Conservation (phyloP, 2,329 filamentous ascomycete species). For the Penicillium janthinellum region DNA sequence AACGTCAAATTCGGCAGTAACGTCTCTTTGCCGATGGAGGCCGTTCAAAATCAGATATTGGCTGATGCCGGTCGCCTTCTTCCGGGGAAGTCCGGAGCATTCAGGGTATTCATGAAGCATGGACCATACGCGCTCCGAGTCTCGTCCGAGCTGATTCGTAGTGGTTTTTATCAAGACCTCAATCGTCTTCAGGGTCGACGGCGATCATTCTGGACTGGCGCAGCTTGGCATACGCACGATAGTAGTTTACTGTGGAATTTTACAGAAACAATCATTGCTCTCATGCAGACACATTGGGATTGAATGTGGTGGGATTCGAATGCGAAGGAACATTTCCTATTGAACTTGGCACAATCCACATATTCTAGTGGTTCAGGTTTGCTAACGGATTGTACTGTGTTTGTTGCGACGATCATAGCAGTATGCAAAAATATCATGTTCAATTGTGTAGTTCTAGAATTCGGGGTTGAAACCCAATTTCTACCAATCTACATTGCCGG, state of each 20-base stretch:
- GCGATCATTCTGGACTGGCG: neutral
- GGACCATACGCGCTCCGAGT: neutral
- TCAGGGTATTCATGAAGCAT: neutral
- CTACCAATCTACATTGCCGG: neutral
- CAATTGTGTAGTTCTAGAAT: too few relatives aligned
- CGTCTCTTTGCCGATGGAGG: neutral
- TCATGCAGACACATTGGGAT: neutral
- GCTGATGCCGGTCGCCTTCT: neutral
- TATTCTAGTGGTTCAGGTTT: too few relatives aligned
- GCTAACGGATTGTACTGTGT: too few relatives aligned
- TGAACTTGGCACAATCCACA: too few relatives aligned
- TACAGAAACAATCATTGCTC: neutral
- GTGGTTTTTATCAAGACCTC: neutral
- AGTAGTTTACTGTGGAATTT: conserved; percentile 1
- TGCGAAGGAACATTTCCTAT: too few relatives aligned
- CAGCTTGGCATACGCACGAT: neutral
- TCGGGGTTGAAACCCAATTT: neutral
- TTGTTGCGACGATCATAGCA: too few relatives aligned
- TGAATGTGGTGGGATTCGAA: neutral
- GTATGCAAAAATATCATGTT: too few relatives aligned
- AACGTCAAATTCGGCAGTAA: conserved; percentile 1
- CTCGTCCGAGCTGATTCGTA: neutral
- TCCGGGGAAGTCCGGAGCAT: neutral
- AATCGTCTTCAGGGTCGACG: neutral
- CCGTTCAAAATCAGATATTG: neutral